Conservation (phyloP, 768 basidiomycete genomes). For the Dacryopinax primogenitus region DNA sequence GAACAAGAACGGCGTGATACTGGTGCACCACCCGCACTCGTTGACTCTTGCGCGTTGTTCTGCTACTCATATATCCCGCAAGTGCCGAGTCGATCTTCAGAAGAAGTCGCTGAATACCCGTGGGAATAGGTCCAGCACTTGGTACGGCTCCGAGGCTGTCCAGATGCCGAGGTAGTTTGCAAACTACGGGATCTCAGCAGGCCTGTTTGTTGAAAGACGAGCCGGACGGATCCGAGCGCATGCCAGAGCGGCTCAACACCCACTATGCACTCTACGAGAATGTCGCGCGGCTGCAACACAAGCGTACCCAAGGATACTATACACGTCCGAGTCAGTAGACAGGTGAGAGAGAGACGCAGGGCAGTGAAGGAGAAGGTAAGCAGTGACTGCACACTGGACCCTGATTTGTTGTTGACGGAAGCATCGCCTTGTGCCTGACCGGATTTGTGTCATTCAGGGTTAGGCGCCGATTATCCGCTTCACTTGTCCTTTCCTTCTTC, state of each 20-base stretch:
- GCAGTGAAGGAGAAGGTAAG: too few relatives aligned
- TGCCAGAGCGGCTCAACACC: constrained; percentile 80
- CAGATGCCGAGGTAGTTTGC: constrained; percentile 80
- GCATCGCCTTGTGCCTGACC: not conserved
- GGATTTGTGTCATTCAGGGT: not conserved
- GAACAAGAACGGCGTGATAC: constrained; percentile 84
- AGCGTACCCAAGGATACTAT: constrained; percentile 74
- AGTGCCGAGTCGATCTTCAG: constrained; percentile 81
- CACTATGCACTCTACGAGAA: constrained; percentile 73
- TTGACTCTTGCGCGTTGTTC: constrained; percentile 81
- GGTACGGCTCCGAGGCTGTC: constrained; percentile 79
- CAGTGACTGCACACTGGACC: too few relatives aligned
- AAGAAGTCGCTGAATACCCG: constrained; percentile 99
- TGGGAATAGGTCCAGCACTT: constrained; percentile 88
- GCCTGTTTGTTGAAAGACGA: not conserved
- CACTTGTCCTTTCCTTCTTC: not conserved
- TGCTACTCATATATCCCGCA: constrained; percentile 92
- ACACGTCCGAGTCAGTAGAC: too few relatives aligned
- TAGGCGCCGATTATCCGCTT: not conserved
- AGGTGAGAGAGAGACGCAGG: too few relatives aligned
- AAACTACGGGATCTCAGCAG: constrained; percentile 35
- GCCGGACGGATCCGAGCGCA: constrained; percentile 68
- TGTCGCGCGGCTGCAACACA: constrained; percentile 78
- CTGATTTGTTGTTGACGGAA: too few relatives aligned
- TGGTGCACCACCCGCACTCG: constrained; percentile 89